phyloP scores from a whole-genome alignment of 208 protist genomes.

The Leishmania amazonensis region DNA sequence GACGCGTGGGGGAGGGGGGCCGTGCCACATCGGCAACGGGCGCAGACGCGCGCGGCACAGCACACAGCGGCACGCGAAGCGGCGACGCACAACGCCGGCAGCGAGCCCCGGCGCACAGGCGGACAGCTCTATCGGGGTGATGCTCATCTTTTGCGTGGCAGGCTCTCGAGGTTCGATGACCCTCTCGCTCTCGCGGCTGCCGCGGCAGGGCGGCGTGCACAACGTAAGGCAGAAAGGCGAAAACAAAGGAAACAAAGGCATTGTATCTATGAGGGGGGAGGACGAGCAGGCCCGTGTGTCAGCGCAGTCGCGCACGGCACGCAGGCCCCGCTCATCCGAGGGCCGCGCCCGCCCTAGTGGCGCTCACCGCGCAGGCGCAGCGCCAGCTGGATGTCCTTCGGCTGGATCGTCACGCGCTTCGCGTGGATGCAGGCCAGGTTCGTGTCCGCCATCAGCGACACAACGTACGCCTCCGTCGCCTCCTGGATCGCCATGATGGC shows the following conservation, averaged over 20 bases:
- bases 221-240: background rate
- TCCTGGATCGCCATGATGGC: slow-evolving; percentile 89
- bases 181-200: too few relatives aligned
- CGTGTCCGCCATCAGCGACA: slow-evolving; percentile 88
- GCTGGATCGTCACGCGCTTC: slow-evolving; percentile 85
- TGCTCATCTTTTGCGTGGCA: too few relatives aligned
- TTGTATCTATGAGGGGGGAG: slow-evolving; percentile 17
- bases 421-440: slow-evolving; percentile 90
- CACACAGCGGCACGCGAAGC: background rate
- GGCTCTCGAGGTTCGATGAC: too few relatives aligned
- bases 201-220: too few relatives aligned
- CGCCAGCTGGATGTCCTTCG: slow-evolving; percentile 65
- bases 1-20: background rate
- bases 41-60: too few relatives aligned
- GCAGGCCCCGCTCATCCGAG: background rate
- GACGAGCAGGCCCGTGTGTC: background rate
- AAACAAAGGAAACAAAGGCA: slow-evolving; percentile 15
- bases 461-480: slow-evolving; percentile 91
- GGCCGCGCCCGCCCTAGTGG: background rate
- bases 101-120: background rate
- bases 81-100: background rate
- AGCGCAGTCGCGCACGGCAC: background rate
- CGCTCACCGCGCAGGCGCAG: slow-evolving; percentile 16
- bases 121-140: too few relatives aligned
- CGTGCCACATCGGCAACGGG: too few relatives aligned